Evolutionary conservation across 345 rosid genomes (phyloP).

Genomic region (Euphorbia pulcherrima): DNA sequence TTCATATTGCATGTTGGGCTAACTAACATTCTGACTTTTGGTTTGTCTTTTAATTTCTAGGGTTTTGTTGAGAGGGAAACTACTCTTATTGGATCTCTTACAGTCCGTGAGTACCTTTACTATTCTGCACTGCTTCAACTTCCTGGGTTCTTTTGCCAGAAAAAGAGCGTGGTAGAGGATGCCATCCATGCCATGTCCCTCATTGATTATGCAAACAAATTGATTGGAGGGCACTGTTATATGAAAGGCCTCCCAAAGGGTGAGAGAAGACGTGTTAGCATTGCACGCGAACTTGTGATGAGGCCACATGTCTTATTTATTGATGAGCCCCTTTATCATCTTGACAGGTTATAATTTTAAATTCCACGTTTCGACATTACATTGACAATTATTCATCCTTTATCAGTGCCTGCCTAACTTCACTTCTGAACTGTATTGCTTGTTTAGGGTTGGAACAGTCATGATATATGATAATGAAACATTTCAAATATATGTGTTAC

Average conservation of each 20-base stretch:
- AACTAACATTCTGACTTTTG: slow-evolving; percentile 19
- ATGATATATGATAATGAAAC: not conserved
- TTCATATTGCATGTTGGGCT: slow-evolving; percentile 1
- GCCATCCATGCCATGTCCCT: slow-evolving; percentile 97
- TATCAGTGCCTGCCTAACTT: not conserved
- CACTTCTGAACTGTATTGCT: not conserved
- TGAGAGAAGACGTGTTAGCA: slow-evolving; percentile 94
- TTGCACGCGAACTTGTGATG: slow-evolving; percentile 98
- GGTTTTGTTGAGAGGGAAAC: slow-evolving; percentile 92
- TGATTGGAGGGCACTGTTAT: slow-evolving; percentile 94
- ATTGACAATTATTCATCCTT: not conserved
- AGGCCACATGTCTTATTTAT: slow-evolving; percentile 85
- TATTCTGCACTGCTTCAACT: slow-evolving; percentile 97
- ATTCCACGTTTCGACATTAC: not conserved
- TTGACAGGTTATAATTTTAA: slow-evolving; percentile 57
- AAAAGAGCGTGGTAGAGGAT: slow-evolving; percentile 88
- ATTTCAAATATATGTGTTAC: not conserved
- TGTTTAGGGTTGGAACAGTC: not conserved
- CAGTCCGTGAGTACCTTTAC: slow-evolving; percentile 85
- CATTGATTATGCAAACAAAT: slow-evolving; percentile 81
- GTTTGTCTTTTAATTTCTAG: slow-evolving; percentile 36
- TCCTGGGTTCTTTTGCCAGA: slow-evolving; percentile 90
- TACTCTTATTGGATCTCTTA: slow-evolving; percentile 74
- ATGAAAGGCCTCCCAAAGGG: slow-evolving; percentile 90
- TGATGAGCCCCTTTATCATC: slow-evolving; percentile 97